Evolutionary conservation across 768 basidiomycete species (phyloP), one percentile per base, ranked within the genome.

Genomic region (Cystobasidium ongulense): DNA sequence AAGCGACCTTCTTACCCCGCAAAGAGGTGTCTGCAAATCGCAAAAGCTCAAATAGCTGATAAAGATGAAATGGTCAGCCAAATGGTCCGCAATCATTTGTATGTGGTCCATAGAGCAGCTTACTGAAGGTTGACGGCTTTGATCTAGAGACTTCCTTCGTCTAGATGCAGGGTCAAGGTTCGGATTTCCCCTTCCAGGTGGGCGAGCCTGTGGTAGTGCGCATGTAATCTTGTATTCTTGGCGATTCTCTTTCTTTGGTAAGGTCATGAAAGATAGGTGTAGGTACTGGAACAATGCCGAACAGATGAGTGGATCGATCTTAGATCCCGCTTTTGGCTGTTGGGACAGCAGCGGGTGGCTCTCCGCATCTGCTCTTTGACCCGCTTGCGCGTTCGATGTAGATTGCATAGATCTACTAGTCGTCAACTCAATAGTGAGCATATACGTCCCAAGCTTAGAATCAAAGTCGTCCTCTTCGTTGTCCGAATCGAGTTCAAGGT

Each of bases 1-100:
- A 82, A 0, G 86, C 87, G 0, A 89, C 94, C 77, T 86, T 88
- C 81, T 88, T 91, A 17, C 92, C 91, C 78, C 87, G 87, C 63
- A 98, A 82, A 13, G 74, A 76, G 4, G 86, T 87, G 76, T 92
- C 91, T 8, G 88, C 87, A 81, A 98, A 98, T 15, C 85, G 82
- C 1, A 85, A 82, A 38, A 99, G 84, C 74, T 94, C 89, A 63
- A 88, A 86, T 25, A 96, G 88, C 0, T 95, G 92, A 46, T 7
- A n/a, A n/a, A 38, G 38, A 46, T 1, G 18, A 59, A 8, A 17
- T 23, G 46, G 53, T 7, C 65, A 15, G 65, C 43, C n/a, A 71
- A 11, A 10, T 27, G 63, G 21, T 15, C 38, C 15, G 21, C 63
- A 31, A 27, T n/a, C 63, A n/a, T 18, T 11, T 53, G 38, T 21